Evolutionary conservation across 495 filamentous ascomycete species (phyloP), one percentile per base, ranked within the genome.

Genomic region (Aspergillus wentii): DNA sequence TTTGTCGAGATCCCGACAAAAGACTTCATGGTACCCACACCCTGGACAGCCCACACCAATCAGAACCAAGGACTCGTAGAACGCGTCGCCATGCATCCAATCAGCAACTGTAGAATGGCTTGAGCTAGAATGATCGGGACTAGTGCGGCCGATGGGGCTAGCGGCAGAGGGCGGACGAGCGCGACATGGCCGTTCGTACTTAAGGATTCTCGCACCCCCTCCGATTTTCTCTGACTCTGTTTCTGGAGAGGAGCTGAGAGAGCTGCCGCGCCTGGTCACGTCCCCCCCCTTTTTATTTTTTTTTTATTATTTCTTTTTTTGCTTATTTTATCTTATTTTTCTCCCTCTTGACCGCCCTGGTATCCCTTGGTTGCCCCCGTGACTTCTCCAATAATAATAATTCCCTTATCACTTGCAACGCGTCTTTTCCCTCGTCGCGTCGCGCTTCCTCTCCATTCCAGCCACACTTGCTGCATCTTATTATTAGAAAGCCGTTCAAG

Each of bases 171-270:
- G 39, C 50, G 56, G 56, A 46, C 48, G 50, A 56, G 62, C 49
- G 56, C 60, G 56, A 64, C 51, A 51, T 54, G 59, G 49, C 48
- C 57, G 54, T 59, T 62, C 57, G 65, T 71, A 71, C 66, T 71
- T 71, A 71, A 71, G 67, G 56, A 66, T 66, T 68, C 62, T 64
- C 57, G 56, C 61, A 58, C 61, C 65, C 65, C 59, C 64, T 62
- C 62, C 58, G 59, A 54, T 55, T 65, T 62, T 64, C 56, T 63
- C 59, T 57, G 52, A 52, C 54, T 60, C 52, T 62, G 48, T 52
- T 59, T 57, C 52, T 62, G 58, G 54, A 56, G 48, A 51, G 56
- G 48, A 54, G 41, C 47, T 51, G 52, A 45, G 44, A 44, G n/a
- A n/a, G n/a, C n/a, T n/a, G 43, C 43, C 51, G 50, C 47, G 46